Evolutionary conservation across 129 eudicot species (phyloP).

Genomic region (Tanacetum coccineum): DNA sequence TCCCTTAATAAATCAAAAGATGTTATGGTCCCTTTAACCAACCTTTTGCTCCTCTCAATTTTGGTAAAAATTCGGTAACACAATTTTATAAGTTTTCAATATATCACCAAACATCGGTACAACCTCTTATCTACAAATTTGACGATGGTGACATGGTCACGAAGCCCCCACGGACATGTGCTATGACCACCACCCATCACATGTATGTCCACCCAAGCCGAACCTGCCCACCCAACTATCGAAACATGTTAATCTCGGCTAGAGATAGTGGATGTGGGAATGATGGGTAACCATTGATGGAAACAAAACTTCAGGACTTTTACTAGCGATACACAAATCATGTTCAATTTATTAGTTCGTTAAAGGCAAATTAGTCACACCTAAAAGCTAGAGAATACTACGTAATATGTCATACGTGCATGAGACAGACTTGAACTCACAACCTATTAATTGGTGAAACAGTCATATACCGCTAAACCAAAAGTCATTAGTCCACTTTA

Average conservation of each 20-base stretch:
- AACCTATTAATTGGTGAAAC: too few species aligned
- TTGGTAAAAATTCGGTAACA: constrained; percentile 8
- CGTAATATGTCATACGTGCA: too few species aligned
- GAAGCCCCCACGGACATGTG: constrained; percentile 16
- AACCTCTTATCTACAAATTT: constrained; percentile 5
- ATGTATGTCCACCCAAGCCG: constrained; percentile 21
- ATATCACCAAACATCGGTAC: constrained; percentile 14
- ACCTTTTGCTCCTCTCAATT: constrained; percentile 23
- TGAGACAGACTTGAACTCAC: too few species aligned
- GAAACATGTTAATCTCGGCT: constrained; percentile 18
- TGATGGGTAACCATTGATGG: constrained; percentile 5
- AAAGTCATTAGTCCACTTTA: too few species aligned
- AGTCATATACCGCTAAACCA: too few species aligned
- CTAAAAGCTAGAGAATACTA: too few species aligned
- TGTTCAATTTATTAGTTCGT: background rate
- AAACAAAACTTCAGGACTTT: background rate
- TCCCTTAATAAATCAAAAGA: constrained; percentile 38
- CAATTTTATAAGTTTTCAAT: background rate
- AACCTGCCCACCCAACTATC: background rate
- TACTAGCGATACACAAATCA: background rate
- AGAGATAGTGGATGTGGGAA: constrained; percentile 17
- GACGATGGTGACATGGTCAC: constrained; percentile 23
- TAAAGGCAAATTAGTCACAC: too few species aligned
- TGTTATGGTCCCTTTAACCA: constrained; percentile 28
- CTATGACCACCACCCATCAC: constrained; percentile 28